Conservation (phyloP, 345 rosid species). For the Ceriops decandra region DNA sequence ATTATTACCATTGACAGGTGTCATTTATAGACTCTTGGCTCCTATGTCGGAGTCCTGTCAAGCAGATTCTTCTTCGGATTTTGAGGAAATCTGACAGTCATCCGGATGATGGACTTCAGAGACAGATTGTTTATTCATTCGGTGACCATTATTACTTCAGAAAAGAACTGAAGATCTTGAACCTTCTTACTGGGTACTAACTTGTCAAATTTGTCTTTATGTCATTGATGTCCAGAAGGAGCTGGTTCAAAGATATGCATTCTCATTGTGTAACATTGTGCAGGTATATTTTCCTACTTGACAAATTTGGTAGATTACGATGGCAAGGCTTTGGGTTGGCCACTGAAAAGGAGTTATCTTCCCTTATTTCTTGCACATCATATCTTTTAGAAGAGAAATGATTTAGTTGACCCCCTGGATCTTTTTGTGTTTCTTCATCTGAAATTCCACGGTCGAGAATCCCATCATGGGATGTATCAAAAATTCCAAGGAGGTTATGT, state of each 20-base stretch:
- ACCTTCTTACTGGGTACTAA: constrained; percentile 90
- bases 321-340: constrained; percentile 92
- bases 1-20: constrained; percentile 31
- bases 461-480: no score
- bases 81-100: constrained; percentile 52
- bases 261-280: neutral
- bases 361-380: constrained; percentile 70
- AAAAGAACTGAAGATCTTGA: constrained; percentile 72
- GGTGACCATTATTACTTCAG: constrained; percentile 89
- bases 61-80: constrained; percentile 54
- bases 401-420: constrained; percentile 13
- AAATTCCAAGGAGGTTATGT: neutral
- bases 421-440: neutral
- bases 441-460: neutral
- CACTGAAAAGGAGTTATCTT: constrained; percentile 63
- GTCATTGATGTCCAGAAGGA: no score
- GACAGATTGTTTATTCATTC: constrained; percentile 54
- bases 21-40: constrained; percentile 85
- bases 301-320: constrained; percentile 78
- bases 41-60: constrained; percentile 56
- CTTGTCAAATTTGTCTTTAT: neutral
- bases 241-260: no score
- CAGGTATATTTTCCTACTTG: constrained; percentile 69
- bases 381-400: constrained; percentile 59
- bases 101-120: constrained; percentile 44